Percentiles rank a stretch among this genome's conserved stretches.
These are phyloP conservation scores for Gracilaria gracilis DNA, from an alignment of 23 red algal species.

Conservation along the genomic window DNA sequence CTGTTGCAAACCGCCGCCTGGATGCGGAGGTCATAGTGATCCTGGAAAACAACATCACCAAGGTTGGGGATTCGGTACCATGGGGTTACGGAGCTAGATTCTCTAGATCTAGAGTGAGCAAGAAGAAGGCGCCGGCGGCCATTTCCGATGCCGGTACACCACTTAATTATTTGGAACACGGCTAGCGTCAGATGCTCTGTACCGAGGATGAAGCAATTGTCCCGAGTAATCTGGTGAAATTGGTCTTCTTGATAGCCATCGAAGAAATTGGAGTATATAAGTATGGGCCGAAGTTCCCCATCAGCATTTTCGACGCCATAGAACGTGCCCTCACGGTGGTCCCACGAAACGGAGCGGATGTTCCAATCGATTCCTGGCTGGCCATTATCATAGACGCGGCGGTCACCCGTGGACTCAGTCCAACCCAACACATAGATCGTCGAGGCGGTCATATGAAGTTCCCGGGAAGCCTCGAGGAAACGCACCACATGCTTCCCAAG, in stretches of 20 bases:
- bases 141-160: too few species aligned
- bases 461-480: not conserved
- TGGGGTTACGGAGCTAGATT: not conserved
- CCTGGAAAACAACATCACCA: not conserved
- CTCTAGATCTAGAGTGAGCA: not conserved
- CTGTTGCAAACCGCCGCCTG: slow-evolving; percentile 13
- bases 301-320: not conserved
- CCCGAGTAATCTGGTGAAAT: not conserved
- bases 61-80: not conserved
- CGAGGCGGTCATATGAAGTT: not conserved
- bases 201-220: not conserved
- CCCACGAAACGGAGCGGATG: not conserved
- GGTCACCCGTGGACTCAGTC: not conserved
- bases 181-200: too few species aligned
- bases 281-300: not conserved
- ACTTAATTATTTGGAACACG: too few species aligned
- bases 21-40: not conserved
- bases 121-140: not conserved
- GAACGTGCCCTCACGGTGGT: not conserved
- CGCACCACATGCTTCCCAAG: too few species aligned
- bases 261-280: not conserved
- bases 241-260: not conserved
- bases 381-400: not conserved
- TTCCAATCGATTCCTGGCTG: not conserved
- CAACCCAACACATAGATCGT: not conserved